Evolutionary conservation across 1,284 basidiomycete genomes (phyloP).

Genomic region (Sanghuangporus weigelae): DNA sequence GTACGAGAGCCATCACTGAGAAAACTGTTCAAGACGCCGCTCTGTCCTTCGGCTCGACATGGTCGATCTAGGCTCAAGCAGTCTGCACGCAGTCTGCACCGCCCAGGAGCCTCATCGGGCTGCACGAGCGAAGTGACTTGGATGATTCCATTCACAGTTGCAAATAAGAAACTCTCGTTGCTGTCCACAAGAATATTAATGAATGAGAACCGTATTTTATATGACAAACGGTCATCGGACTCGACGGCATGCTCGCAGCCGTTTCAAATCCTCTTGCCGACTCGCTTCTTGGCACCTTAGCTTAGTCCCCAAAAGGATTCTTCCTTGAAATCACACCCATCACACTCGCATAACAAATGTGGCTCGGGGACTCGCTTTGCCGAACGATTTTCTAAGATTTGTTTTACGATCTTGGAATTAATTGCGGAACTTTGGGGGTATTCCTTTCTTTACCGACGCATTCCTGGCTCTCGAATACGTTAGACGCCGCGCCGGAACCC

Average conservation of each 20-base stretch:
- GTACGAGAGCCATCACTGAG: background rate
- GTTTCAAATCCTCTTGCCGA: background rate
- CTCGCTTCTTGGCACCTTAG: background rate
- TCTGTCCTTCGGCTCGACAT: background rate
- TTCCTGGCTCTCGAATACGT: background rate
- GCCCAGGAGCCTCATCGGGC: background rate
- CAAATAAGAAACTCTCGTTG: background rate
- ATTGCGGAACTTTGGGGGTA: background rate
- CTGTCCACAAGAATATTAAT: background rate
- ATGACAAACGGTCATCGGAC: background rate
- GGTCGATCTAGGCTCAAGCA: background rate
- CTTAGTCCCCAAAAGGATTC: background rate
- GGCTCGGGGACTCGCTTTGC: background rate
- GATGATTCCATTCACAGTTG: background rate
- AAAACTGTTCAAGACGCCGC: background rate
- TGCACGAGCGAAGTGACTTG: background rate
- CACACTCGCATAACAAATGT: background rate
- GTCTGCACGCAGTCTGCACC: background rate
- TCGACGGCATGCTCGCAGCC: background rate
- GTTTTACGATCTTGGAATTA: background rate
- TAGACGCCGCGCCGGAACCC: background rate
- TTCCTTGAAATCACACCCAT: background rate
- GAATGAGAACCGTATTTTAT: background rate
- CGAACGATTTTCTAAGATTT: constrained; percentile 1
- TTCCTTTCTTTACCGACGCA: background rate